Conservation (phyloP, 2,329 filamentous ascomycete genomes). For the Westerdykella ornata region DNA sequence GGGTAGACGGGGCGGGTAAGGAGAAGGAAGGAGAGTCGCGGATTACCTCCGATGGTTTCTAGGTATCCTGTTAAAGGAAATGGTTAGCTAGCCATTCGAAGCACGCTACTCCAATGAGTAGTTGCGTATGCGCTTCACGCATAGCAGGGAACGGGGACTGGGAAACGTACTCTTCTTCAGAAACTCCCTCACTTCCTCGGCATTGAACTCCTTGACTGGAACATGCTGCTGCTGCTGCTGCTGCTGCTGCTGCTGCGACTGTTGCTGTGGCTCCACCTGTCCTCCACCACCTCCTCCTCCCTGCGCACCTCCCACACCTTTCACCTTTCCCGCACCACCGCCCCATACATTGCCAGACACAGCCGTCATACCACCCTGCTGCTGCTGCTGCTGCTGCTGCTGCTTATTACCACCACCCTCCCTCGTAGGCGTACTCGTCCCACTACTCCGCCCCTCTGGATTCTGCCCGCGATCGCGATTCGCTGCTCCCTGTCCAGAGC, state of each 20-base stretch:
- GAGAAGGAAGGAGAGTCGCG: not conserved
- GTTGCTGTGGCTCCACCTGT: conserved; percentile 11
- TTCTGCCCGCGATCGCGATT: conserved; percentile 24
- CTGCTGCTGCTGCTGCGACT: conserved; percentile 10
- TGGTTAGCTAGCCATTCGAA: not conserved
- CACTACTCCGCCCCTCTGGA: conserved; percentile 23
- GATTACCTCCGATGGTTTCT: conserved; percentile 28
- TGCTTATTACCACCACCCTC: conserved; percentile 29
- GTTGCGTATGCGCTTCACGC: not conserved
- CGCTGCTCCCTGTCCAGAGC: conserved; percentile 25
- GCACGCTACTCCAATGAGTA: not conserved
- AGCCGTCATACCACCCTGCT: conserved; percentile 27
- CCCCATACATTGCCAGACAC: conserved; percentile 33
- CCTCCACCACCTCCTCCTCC: conserved; percentile 8
- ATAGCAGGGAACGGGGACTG: too few relatives aligned
- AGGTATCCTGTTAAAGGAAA: conserved; percentile 17
- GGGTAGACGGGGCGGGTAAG: not conserved
- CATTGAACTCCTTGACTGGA: conserved; percentile 41
- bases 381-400: conserved; percentile 18
- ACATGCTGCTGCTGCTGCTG: conserved; percentile 25
- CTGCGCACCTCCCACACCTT: conserved; percentile 10
- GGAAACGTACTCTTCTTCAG: conserved; percentile 36
- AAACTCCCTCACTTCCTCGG: conserved; percentile 38
- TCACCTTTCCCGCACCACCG: conserved; percentile 24
- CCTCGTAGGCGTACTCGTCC: conserved; percentile 30